Conservation (phyloP, 139 green algal species). For the Picochlorum sp. region DNA sequence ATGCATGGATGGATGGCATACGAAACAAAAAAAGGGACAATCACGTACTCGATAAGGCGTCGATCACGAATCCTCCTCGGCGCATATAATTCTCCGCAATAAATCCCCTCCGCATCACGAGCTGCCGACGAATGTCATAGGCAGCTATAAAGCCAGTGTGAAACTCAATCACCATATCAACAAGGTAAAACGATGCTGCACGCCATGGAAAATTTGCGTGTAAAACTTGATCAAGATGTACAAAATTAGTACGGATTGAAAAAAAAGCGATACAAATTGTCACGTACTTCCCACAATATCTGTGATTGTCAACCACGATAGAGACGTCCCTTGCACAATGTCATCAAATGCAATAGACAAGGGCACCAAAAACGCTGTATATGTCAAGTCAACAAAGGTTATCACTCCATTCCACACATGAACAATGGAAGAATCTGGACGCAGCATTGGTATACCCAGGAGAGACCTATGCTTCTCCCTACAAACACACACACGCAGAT, state of each 20-base stretch:
- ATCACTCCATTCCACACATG: slow-evolving; percentile 5
- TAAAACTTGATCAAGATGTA: too few relatives aligned
- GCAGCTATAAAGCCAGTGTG: slow-evolving; percentile 13
- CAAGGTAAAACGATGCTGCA: slow-evolving; percentile 5
- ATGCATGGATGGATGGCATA: background rate
- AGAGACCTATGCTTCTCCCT: background rate
- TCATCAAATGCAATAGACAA: slow-evolving; percentile 20
- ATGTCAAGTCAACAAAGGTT: slow-evolving; percentile 16
- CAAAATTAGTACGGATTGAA: too few relatives aligned
- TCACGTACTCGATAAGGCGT: slow-evolving; percentile 4
- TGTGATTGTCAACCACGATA: slow-evolving; percentile 12
- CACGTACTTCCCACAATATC: slow-evolving; percentile 7
- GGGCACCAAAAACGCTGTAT: slow-evolving; percentile 28
- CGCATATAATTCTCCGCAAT: slow-evolving; percentile 7
- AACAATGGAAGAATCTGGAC: background rate
- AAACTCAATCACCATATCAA: slow-evolving; percentile 10
- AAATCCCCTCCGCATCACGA: background rate
- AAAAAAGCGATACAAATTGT: too few relatives aligned
- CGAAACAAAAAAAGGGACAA: background rate
- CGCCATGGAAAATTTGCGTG: background rate
- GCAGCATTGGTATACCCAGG: background rate
- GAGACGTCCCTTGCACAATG: background rate
- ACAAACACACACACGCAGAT: too few relatives aligned
- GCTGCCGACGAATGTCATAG: background rate
- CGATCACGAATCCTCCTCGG: slow-evolving; percentile 4